Conservation (phyloP, 1,284 basidiomycete genomes). For the Naganishia liquefaciens region DNA sequence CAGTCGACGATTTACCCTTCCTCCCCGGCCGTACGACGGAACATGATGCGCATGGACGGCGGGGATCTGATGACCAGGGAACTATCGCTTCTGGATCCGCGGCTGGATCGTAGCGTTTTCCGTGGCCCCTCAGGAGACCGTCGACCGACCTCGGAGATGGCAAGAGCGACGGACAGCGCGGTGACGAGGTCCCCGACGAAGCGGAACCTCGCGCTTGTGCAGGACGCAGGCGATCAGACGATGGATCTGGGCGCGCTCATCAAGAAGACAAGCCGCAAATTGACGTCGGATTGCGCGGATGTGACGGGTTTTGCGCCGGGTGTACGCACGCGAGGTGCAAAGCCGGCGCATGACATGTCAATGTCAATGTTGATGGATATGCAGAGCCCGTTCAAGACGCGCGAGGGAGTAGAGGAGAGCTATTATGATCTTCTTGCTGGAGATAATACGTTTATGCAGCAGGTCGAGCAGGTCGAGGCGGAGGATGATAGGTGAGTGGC, state of each 20-base stretch:
- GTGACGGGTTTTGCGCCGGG: neutral
- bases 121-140: neutral
- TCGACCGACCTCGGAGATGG: neutral
- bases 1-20: constrained; percentile 16
- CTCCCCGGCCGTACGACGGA: constrained; percentile 12
- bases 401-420: constrained; percentile 9
- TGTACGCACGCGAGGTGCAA: neutral
- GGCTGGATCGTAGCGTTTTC: constrained; percentile 6
- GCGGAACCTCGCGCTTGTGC: neutral
- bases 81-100: neutral
- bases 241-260: constrained; percentile 15
- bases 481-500: constrained; percentile 13
- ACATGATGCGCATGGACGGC: neutral
- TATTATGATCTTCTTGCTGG: constrained; percentile 24
- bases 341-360: neutral
- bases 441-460: constrained; percentile 22
- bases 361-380: constrained; percentile 13
- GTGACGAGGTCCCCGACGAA: neutral
- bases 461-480: constrained; percentile 6
- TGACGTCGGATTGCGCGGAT: constrained; percentile 10
- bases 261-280: constrained; percentile 20
- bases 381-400: constrained; percentile 20
- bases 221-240: constrained; percentile 12
- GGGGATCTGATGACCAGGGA: constrained; percentile 4
- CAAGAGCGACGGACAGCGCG: no score